Percentiles rank a stretch among this genome's conserved stretches.
Evolutionary conservation across 768 basidiomycete species (phyloP).

Genomic region (Harrya chromipes): DNA sequence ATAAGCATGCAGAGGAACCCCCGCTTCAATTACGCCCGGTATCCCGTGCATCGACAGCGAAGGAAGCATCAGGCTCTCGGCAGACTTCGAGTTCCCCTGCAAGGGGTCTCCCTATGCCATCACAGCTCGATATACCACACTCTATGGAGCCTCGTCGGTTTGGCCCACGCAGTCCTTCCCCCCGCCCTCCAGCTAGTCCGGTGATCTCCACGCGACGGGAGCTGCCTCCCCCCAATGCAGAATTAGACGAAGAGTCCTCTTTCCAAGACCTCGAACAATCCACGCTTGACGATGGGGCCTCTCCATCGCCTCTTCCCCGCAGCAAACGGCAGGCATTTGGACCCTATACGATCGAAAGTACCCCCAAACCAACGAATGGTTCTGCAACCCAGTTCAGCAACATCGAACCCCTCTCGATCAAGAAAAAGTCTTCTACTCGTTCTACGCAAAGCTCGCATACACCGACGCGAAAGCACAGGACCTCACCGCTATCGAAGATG

Average conservation of each 20-base stretch:
- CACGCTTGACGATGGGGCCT: slow-evolving; percentile 27
- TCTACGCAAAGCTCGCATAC: slow-evolving; percentile 38
- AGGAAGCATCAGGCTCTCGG: slow-evolving; percentile 46
- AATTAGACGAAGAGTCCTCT: slow-evolving; percentile 40
- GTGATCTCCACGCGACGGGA: slow-evolving; percentile 19
- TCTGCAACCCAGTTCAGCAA: slow-evolving; percentile 37
- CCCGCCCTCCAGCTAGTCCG: slow-evolving; percentile 53
- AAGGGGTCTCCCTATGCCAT: slow-evolving; percentile 25
- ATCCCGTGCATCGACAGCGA: slow-evolving; percentile 47
- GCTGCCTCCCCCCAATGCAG: slow-evolving; percentile 46
- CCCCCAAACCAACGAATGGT: slow-evolving; percentile 43
- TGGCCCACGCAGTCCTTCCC: slow-evolving; percentile 76
- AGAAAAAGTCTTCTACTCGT: slow-evolving; percentile 74
- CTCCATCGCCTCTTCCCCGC: slow-evolving; percentile 57
- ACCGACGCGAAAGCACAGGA: slow-evolving; percentile 38
- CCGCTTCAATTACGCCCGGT: slow-evolving; percentile 52
- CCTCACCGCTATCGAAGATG: slow-evolving; percentile 51
- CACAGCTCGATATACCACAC: slow-evolving; percentile 46
- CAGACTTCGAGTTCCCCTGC: slow-evolving; percentile 42
- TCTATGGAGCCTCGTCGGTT: slow-evolving; percentile 59
- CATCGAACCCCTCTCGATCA: slow-evolving; percentile 80
- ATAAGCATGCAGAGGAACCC: slow-evolving; percentile 49
- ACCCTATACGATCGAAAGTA: slow-evolving; percentile 47
- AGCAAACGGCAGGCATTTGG: slow-evolving; percentile 70
- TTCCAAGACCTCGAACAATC: slow-evolving; percentile 24